Percentiles rank a stretch among this genome's conserved stretches.
phyloP scores from a whole-genome alignment of 768 basidiomycete genomes.

The Trichaptum fuscoviolaceum region DNA sequence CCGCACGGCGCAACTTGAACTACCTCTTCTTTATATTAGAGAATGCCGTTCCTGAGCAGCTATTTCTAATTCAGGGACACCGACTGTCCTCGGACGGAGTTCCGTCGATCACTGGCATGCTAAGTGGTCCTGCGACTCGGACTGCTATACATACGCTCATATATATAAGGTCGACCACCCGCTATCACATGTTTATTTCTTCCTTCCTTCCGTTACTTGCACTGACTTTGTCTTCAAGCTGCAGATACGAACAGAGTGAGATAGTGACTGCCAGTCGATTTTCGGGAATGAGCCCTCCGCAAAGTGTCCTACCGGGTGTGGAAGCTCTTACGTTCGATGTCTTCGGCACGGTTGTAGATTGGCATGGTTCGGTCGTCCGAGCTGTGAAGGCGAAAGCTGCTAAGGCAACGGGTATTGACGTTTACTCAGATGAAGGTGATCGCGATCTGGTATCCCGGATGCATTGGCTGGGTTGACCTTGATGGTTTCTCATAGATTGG shows the following conservation, averaged over 20 bases:
- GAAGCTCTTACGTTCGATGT: slow-evolving; percentile 27
- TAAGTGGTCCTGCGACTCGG: neutral
- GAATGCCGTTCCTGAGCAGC: neutral
- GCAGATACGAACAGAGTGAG: too few species aligned
- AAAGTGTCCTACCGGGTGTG: slow-evolving; percentile 9
- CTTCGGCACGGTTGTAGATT: slow-evolving; percentile 28
- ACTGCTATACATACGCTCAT: too few species aligned
- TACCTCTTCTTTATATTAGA: too few species aligned
- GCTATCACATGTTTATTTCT: neutral
- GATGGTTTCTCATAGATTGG: slow-evolving; percentile 30
- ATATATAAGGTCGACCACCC: neutral
- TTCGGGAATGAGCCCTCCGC: too few species aligned
- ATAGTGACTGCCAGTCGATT: too few species aligned
- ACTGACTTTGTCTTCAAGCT: too few species aligned
- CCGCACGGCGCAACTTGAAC: too few species aligned
- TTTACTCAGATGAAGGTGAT: neutral
- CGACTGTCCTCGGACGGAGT: neutral
- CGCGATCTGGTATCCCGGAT: neutral
- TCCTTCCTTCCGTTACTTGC: neutral
- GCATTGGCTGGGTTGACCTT: too few species aligned
- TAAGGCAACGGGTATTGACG: neutral
- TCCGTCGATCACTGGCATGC: neutral
- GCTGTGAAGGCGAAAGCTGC: slow-evolving; percentile 9
- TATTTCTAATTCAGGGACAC: neutral
- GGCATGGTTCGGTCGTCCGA: slow-evolving; percentile 19